Evolutionary conservation across 441 rosid genomes (phyloP).

Genomic region (Gossypium davidsonii): DNA sequence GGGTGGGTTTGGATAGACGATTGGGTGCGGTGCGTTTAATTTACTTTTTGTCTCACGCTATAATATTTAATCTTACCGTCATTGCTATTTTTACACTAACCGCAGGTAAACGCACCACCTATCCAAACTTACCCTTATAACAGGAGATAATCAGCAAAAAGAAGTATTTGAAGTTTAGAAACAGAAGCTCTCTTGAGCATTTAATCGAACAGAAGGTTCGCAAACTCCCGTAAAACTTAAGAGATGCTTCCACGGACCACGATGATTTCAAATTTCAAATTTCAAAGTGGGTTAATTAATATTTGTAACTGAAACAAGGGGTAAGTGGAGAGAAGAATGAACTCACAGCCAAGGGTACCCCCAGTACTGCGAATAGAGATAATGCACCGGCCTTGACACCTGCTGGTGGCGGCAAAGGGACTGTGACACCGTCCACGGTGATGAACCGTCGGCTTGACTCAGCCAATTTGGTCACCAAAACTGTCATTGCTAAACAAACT

Average conservation of each 20-base stretch:
- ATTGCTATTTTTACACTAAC: too few relatives aligned
- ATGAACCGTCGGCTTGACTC: constrained; percentile 31
- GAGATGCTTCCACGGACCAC: background rate
- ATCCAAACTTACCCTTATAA: too few relatives aligned
- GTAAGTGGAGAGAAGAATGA: background rate
- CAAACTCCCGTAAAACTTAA: background rate
- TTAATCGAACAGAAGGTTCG: background rate
- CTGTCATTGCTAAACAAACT: constrained; percentile 41
- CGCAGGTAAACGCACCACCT: too few relatives aligned
- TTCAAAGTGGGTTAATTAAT: background rate
- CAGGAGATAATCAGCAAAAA: background rate
- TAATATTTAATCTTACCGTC: too few relatives aligned
- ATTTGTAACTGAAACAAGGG: background rate
- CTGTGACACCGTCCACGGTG: constrained; percentile 21
- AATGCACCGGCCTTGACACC: constrained; percentile 57
- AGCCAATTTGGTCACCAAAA: constrained; percentile 57
- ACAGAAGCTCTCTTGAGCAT: background rate
- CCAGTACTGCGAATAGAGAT: constrained; percentile 56
- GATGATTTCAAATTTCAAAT: too few relatives aligned
- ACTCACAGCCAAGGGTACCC: constrained; percentile 76
- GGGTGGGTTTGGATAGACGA: too few relatives aligned
- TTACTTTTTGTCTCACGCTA: too few relatives aligned
- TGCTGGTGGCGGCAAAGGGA: constrained; percentile 35
- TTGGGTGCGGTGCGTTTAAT: too few relatives aligned
- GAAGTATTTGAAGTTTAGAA: background rate